These are phyloP conservation scores for Rhipidocladum racemiflorum DNA, from an alignment of 176 grass and related monocot genomes.

Conservation along the genomic window DNA sequence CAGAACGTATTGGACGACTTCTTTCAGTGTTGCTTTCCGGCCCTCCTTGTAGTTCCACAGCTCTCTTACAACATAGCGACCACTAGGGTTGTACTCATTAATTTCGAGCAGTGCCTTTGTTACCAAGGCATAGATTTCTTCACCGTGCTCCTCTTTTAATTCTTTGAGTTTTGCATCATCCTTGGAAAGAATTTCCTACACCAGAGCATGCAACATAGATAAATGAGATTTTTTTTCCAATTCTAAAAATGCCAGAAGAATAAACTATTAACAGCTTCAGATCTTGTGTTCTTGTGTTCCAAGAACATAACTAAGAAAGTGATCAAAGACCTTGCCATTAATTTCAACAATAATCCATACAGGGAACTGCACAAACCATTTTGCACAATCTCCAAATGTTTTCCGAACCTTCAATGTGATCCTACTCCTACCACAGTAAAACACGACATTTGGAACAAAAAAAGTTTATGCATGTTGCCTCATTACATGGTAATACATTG, in stretches of 20 bases:
- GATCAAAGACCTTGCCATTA: background rate
- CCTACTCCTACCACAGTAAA: background rate
- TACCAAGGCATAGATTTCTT: slow-evolving; percentile 42
- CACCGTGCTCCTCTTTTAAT: slow-evolving; percentile 37
- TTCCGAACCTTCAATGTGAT: background rate
- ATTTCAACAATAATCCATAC: background rate
- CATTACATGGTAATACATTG: background rate
- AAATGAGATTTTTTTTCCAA: background rate
- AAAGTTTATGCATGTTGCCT: background rate
- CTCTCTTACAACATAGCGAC: slow-evolving; percentile 37
- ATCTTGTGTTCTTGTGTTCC: background rate
- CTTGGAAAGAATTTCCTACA: slow-evolving; percentile 40
- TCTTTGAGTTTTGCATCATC: slow-evolving; percentile 35
- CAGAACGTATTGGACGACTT: slow-evolving; percentile 11
- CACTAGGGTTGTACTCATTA: slow-evolving; percentile 51
- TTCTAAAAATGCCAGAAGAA: background rate
- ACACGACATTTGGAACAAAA: background rate
- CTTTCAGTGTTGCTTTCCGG: slow-evolving; percentile 28
- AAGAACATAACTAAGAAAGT: background rate
- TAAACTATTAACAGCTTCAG: background rate
- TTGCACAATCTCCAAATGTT: slow-evolving; percentile 5
- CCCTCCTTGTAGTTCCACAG: slow-evolving; percentile 38
- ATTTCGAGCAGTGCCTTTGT: slow-evolving; percentile 48
- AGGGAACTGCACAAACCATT: background rate
- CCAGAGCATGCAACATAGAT: slow-evolving; percentile 1